Percentiles rank a stretch among this genome's conserved stretches.
These are phyloP conservation scores for Fistulinella cinereoalba DNA, from an alignment of 1,284 basidiomycete species.

Conservation along the genomic window DNA sequence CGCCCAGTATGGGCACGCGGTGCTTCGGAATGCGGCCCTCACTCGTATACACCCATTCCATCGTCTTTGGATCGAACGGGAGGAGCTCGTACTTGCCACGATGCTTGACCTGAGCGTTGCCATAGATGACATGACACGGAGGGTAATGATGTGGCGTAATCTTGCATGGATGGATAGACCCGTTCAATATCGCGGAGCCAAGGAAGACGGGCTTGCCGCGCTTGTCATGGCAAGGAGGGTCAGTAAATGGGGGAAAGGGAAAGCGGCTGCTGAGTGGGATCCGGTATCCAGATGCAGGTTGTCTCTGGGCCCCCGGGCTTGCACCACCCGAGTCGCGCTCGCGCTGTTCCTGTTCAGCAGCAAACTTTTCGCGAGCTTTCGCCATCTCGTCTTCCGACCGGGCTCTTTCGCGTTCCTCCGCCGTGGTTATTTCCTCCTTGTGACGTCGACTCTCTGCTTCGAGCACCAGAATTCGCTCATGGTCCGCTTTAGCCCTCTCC, in stretches of 20 bases:
- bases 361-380: constrained; percentile 27
- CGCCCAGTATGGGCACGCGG: constrained; percentile 52
- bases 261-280: constrained; percentile 47
- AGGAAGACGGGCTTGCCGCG: constrained; percentile 57
- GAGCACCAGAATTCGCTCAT: constrained; percentile 31
- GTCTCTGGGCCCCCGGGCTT: constrained; percentile 17
- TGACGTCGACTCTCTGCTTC: constrained; percentile 30
- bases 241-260: constrained; percentile 50
- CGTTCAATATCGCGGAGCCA: constrained; percentile 64
- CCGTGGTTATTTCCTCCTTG: constrained; percentile 16
- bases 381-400: constrained; percentile 11
- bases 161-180: constrained; percentile 77
- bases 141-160: constrained; percentile 55
- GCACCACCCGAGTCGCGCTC: constrained; percentile 27
- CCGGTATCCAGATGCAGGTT: constrained; percentile 60
- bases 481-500: constrained; percentile 28
- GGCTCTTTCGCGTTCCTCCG: constrained; percentile 33
- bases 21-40: constrained; percentile 57
- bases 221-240: constrained; percentile 54
- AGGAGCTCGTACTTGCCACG: constrained; percentile 66
- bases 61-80: constrained; percentile 58
- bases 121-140: constrained; percentile 59
- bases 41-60: constrained; percentile 67
- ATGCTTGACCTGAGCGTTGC: constrained; percentile 57
- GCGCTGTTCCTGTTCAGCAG: constrained; percentile 26